Evolutionary conservation across 225 moss, liverwort and hornwort species (phyloP).

Genomic region (Physcomitrellopsis africana): DNA sequence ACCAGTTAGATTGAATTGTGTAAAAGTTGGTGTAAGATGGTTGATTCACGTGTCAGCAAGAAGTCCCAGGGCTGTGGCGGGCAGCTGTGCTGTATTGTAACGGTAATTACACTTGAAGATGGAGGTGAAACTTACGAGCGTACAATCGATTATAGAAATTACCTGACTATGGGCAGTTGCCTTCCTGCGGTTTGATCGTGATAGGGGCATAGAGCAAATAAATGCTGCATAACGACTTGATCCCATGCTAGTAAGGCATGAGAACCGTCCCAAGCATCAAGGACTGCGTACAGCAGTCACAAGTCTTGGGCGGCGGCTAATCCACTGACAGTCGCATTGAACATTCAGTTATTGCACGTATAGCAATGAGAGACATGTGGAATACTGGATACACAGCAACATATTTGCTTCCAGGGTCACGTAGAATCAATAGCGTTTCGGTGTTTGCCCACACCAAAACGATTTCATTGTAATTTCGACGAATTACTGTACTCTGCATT

Average conservation of each 20-base stretch:
- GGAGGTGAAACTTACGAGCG: constrained; percentile 17
- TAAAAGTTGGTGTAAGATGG: not conserved
- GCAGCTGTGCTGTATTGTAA: constrained; percentile 8
- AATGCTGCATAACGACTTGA: not conserved
- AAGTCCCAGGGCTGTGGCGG: constrained; percentile 23
- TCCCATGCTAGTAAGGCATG: not conserved
- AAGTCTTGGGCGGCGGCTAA: not conserved
- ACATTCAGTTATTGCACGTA: constrained; percentile 19
- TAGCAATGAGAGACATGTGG: no score
- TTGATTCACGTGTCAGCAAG: not conserved
- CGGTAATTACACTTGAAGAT: constrained; percentile 26
- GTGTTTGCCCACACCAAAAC: constrained; percentile 16
- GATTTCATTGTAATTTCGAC: constrained; percentile 1
- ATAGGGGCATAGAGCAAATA: constrained; percentile 28
- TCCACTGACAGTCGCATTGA: constrained; percentile 12
- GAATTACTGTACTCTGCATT: not conserved
- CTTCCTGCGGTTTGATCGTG: not conserved
- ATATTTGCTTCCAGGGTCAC: no score
- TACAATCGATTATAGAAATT: constrained; percentile 22
- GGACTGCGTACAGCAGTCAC: constrained; percentile 2
- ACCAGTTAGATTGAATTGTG: constrained; percentile 2
- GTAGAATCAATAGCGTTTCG: not conserved
- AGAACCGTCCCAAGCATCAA: not conserved
- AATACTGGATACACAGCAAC: no score
- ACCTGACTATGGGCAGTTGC: constrained; percentile 10